Evolutionary conservation across 768 basidiomycete species (phyloP), one percentile per base, ranked within the genome.

Genomic region (Termitomyces sp.): DNA sequence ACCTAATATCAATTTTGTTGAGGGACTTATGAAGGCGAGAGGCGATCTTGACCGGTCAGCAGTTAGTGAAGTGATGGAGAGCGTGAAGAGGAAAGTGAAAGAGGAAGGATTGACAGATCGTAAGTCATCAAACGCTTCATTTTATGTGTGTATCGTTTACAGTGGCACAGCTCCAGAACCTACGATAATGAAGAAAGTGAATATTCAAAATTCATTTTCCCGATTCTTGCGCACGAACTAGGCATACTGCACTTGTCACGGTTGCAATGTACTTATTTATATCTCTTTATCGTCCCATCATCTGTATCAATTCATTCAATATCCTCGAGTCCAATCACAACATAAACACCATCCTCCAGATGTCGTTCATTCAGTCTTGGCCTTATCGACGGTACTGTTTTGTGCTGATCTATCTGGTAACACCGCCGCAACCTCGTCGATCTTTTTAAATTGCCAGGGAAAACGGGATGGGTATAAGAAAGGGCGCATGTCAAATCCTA

Each of bases 361-460:
- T 49, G 26, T 20, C 36, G 16, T 49, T 73, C 65, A 82, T 51
- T 82, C 81, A 3, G 71, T 79, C 70, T 83, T 81, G 48, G 76
- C 62, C 64, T 80, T 79, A 59, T 80, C 77, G 33, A 37, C 53
- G 45, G 57, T 57, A 36, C 63, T 56, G 52, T 64, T 67, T 24
- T 62, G 71, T 55, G 69, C 61, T 4, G 89, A 87, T 61, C 83
- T 80, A 66, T 93, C 88, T 1, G 92, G 93, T 37, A 95, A 73
- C 9, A 69, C 75, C 4, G 84, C 87, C 6, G 91, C 93, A 5
- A 92, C 79, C 58, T 86, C 85, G 66, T 99, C 96, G 59, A 99
- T 98, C 75, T 93, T 94, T 72, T 78, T 87, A 75, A 97, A 99
- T 69, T 99, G 97, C 87, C 92, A 98, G 0, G 90, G 91, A 78